Evolutionary conservation across 768 basidiomycete species (phyloP).

Genomic region (Pulveroboletus sp.): DNA sequence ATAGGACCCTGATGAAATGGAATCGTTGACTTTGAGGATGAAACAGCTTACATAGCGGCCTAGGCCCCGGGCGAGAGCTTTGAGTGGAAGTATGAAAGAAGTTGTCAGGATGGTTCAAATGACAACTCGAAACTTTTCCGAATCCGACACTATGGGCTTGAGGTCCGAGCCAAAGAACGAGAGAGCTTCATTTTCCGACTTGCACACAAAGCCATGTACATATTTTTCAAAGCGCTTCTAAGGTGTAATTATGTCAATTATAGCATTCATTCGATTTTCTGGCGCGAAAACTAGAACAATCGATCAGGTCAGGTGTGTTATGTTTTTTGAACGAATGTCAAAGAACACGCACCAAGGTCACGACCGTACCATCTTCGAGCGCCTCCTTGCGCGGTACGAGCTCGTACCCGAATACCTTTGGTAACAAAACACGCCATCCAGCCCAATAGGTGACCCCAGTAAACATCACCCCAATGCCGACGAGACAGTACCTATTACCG

Average conservation of each 20-base stretch:
- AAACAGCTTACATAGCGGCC: too few relatives aligned
- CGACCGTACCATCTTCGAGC: constrained; percentile 52
- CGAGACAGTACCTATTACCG: constrained; percentile 45
- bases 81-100: too few relatives aligned
- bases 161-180: too few relatives aligned
- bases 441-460: constrained; percentile 54
- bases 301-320: background rate
- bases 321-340: background rate
- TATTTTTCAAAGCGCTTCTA: too few relatives aligned
- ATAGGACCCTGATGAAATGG: too few relatives aligned
- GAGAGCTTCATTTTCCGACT: too few relatives aligned
- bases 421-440: constrained; percentile 49
- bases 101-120: too few relatives aligned
- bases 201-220: too few relatives aligned
- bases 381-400: constrained; percentile 48
- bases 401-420: constrained; percentile 46
- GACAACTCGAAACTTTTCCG: too few relatives aligned
- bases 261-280: background rate
- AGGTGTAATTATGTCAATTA: background rate
- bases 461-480: constrained; percentile 48
- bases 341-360: constrained; percentile 42
- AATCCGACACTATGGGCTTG: too few relatives aligned
- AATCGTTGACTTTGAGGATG: too few relatives aligned
- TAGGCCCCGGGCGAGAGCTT: too few relatives aligned
- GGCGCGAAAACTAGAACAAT: constrained; percentile 10